A percentile compares a stretch with the other conserved stretches of the same genome.
Evolutionary conservation across 441 rosid species (phyloP).

Genomic region (Raphanus hybrid): DNA sequence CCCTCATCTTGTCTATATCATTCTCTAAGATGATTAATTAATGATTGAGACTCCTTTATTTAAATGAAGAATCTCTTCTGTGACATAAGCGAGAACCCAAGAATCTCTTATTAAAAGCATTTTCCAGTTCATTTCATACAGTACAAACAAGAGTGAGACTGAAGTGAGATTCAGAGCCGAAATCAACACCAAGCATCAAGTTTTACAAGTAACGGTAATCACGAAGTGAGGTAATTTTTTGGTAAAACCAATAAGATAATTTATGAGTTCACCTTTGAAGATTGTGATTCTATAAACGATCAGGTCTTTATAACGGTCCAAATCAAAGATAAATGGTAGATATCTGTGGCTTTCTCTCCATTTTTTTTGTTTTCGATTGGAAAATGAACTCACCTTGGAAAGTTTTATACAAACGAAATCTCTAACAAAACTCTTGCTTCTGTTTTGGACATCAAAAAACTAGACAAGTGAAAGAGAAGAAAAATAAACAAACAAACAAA

Average conservation of each 20-base stretch:
- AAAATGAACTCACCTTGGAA: constrained; percentile 20
- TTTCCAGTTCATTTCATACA: not conserved
- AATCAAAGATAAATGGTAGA: not conserved
- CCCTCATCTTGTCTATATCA: not conserved
- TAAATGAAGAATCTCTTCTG: not conserved
- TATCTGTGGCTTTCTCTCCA: not conserved
- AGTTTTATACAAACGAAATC: constrained; percentile 36
- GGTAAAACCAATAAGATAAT: too few relatives aligned
- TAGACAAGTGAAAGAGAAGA: constrained; percentile 6
- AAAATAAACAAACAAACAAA: not conserved
- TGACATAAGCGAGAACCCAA: not conserved
- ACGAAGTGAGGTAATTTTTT: not conserved
- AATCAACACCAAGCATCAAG: not conserved
- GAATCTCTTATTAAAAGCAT: not conserved
- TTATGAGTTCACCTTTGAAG: not conserved
- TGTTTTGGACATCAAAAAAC: constrained; percentile 14
- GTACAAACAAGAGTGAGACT: not conserved
- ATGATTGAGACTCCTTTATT: not conserved
- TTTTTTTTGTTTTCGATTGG: constrained; percentile 11
- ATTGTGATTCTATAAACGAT: not conserved
- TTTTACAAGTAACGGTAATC: not conserved
- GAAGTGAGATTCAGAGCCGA: not conserved
- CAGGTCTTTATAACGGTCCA: not conserved
- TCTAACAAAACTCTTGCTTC: constrained; percentile 30
- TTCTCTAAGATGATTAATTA: not conserved